Conservation (phyloP, 2,329 filamentous ascomycete species). For the Talaromyces sp. region DNA sequence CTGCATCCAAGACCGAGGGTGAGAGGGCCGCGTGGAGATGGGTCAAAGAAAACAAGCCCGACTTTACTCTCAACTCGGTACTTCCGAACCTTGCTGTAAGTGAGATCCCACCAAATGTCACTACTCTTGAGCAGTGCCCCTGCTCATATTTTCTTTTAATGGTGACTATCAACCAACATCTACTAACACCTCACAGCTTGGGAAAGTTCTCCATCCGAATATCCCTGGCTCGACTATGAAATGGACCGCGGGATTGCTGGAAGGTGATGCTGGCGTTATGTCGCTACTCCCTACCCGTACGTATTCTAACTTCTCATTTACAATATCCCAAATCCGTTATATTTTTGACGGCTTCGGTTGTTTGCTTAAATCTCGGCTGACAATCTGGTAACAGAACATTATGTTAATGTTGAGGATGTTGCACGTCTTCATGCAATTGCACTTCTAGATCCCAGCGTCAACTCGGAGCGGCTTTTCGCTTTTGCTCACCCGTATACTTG, state of each 20-base stretch:
- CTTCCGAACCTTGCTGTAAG: constrained; percentile 31
- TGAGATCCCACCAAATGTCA: neutral
- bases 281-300: neutral
- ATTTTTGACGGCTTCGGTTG: neutral
- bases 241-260: neutral
- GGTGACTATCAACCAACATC: neutral
- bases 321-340: neutral
- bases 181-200: neutral
- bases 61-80: constrained; percentile 38
- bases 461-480: constrained; percentile 50
- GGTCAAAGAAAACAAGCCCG: constrained; percentile 39
- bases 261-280: neutral
- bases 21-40: constrained; percentile 47
- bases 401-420: constrained; percentile 43
- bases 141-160: too few relatives aligned
- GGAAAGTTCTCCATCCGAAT: constrained; percentile 7
- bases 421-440: constrained; percentile 51
- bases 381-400: constrained; percentile 32
- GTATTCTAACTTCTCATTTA: neutral
- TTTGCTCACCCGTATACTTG: constrained; percentile 46
- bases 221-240: constrained; percentile 10
- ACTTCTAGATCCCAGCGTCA: constrained; percentile 41
- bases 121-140: too few relatives aligned
- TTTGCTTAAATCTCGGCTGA: neutral
- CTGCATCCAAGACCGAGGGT: constrained; percentile 44